These are phyloP conservation scores for Ascochyta rabiei DNA, from an alignment of 2,329 filamentous ascomycete genomes.

Conservation along the genomic window DNA sequence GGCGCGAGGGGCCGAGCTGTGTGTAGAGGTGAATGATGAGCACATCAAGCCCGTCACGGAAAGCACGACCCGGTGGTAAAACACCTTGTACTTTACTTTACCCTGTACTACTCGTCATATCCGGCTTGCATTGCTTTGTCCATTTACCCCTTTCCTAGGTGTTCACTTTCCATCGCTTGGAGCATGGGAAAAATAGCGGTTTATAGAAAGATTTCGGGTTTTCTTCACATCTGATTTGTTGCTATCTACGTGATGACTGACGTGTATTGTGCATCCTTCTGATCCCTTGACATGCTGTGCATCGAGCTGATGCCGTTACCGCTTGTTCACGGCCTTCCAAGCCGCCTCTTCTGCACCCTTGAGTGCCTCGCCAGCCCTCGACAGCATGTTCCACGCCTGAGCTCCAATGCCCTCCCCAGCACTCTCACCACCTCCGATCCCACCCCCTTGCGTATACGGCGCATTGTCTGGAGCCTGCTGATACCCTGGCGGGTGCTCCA, in stretches of 20 bases:
- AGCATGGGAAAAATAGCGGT: slow-evolving; percentile 48
- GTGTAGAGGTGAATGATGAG: slow-evolving; percentile 45
- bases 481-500: slow-evolving; percentile 57
- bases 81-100: slow-evolving; percentile 53
- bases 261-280: neutral
- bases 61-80: slow-evolving; percentile 49
- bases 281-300: neutral
- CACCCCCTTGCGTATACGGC: slow-evolving; percentile 49
- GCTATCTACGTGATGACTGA: slow-evolving; percentile 14
- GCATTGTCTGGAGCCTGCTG: slow-evolving; percentile 52
- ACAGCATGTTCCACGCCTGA: slow-evolving; percentile 43
- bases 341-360: slow-evolving; percentile 46
- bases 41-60: slow-evolving; percentile 47
- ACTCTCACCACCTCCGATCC: slow-evolving; percentile 38
- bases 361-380: slow-evolving; percentile 45
- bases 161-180: slow-evolving; percentile 44
- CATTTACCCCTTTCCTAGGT: slow-evolving; percentile 42
- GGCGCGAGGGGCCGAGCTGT: slow-evolving; percentile 37
- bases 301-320: neutral
- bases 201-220: slow-evolving; percentile 47
- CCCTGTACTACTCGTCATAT: slow-evolving; percentile 49
- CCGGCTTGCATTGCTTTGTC: slow-evolving; percentile 49
- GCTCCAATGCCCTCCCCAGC: slow-evolving; percentile 37
- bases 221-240: slow-evolving; percentile 22
- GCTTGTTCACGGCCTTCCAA: slow-evolving; percentile 43